Conservation (phyloP, 2,329 filamentous ascomycete species). For the Fusarium sulawesiense region DNA sequence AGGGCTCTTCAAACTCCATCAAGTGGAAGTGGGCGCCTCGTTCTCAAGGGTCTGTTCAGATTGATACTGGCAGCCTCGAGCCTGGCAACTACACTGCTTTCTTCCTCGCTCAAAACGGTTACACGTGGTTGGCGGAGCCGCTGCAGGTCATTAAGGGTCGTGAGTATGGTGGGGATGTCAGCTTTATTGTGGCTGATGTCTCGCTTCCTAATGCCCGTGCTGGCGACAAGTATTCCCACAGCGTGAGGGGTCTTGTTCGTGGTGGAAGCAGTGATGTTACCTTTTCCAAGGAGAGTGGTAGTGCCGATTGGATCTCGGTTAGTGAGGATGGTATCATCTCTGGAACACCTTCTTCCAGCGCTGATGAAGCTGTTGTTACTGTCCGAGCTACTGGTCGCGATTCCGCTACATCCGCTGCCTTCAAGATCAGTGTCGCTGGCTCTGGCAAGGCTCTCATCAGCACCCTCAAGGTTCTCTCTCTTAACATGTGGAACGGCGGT, state of each 20-base stretch:
- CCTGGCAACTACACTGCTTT: conserved; percentile 52
- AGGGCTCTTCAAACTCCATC: conserved; percentile 45
- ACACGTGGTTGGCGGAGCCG: conserved; percentile 52
- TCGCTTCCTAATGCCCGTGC: conserved; percentile 53
- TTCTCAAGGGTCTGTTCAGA: conserved; percentile 43
- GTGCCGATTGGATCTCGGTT: conserved; percentile 51
- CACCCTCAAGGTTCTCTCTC: conserved; percentile 51
- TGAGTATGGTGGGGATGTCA: conserved; percentile 31
- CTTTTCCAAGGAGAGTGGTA: conserved; percentile 45
- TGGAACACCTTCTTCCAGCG: conserved; percentile 48
- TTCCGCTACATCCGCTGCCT: conserved; percentile 42
- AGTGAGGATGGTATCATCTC: conserved; percentile 49
- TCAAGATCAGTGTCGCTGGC: conserved; percentile 50
- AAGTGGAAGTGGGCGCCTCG: conserved; percentile 51
- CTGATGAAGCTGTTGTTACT: conserved; percentile 38
- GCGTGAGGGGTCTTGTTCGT: conserved; percentile 50
- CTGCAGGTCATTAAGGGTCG: conserved; percentile 46
- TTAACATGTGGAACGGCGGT: conserved; percentile 57
- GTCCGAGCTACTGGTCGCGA: conserved; percentile 47
- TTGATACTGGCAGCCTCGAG: conserved; percentile 43
- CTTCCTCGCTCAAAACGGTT: conserved; percentile 52
- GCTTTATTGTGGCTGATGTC: conserved; percentile 47
- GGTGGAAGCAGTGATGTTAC: conserved; percentile 40
- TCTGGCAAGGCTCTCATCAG: conserved; percentile 48
- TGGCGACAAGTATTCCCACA: conserved; percentile 49